Evolutionary conservation across 2,329 filamentous ascomycete species (phyloP), one percentile per base, ranked within the genome.

Genomic region (Xylariales sp.): DNA sequence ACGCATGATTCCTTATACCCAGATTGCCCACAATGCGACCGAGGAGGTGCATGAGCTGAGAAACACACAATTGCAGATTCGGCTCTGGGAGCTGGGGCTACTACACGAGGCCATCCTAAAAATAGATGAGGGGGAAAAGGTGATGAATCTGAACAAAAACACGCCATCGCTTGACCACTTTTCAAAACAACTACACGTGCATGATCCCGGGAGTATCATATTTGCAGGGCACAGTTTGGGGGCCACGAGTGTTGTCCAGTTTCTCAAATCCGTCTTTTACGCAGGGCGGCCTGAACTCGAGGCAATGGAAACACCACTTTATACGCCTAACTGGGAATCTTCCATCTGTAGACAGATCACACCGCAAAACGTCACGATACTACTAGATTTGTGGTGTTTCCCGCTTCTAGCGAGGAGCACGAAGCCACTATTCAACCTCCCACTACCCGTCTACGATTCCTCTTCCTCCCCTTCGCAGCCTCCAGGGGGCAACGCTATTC

Each of bases 191-290:
- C 84, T 96, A 54, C 86, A 92, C 69, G 85, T 97, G 3, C 87
- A 90, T 66, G 84, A 86, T 8, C 92, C 92, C 0, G 93, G 93
- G 1, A 87, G 86, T 60, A 89, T 97, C 53, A 87, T 90, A 49
- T 95, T 92, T 76, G 88, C 87, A 0, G 93, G 93, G 3, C 93
- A 97, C 78, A 93, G 90, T 18, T 97, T 97, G 72, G 93, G 93
- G 28, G 91, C 90, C 0, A 87, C 92, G 0, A 93, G 91, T 0
- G 83, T 88, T 23, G 85, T 91, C 1, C 93, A 97, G 76, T 87
- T 97, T 62, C 81, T 95, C 57, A 97, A 97, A 81, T 91, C 88
- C 59, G 88, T 91, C 10, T 95, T 90, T 82, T 93, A 94, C 80
- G 84, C 86, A 12, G 81, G 80, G 46, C 74, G 80, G 1, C 80